Evolutionary conservation across 1,284 basidiomycete species (phyloP).

Genomic region (Papiliotrema flavescens): DNA sequence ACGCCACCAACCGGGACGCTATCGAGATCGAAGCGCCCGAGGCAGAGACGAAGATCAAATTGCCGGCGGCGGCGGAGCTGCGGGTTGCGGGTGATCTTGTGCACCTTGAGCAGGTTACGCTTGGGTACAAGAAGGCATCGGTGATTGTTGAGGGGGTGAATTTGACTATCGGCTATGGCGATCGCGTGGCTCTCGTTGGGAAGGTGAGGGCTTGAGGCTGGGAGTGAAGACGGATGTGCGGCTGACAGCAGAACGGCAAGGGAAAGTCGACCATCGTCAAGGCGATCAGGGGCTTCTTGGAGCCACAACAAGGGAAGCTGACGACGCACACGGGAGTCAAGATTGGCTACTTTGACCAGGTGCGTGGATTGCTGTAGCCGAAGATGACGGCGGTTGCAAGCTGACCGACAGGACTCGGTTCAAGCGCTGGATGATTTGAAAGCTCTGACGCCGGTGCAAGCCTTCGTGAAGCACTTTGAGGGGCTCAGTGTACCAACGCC

Average conservation of each 20-base stretch:
- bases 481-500: no score
- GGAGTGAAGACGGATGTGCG: no score
- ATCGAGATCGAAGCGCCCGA: slow-evolving; percentile 53
- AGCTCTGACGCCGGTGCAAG: slow-evolving; percentile 54
- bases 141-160: slow-evolving; percentile 56
- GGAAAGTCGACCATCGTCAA: slow-evolving; percentile 64
- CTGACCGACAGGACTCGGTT: no score
- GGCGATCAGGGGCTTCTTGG: slow-evolving; percentile 56
- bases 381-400: no score
- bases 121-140: slow-evolving; percentile 44
- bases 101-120: slow-evolving; percentile 54
- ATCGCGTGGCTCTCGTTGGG: slow-evolving; percentile 60
- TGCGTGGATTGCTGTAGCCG: no score
- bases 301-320: slow-evolving; percentile 57
- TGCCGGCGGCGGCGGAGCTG: slow-evolving; percentile 53
- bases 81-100: slow-evolving; percentile 56
- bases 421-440: neutral
- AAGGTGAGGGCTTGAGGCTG: slow-evolving; percentile 24
- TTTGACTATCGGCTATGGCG: slow-evolving; percentile 58
- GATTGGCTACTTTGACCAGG: slow-evolving; percentile 54
- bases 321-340: slow-evolving; percentile 58
- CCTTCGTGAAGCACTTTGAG: neutral
- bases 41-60: slow-evolving; percentile 51
- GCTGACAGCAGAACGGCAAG: slow-evolving; percentile 49
- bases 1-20: slow-evolving; percentile 52